Base-by-base conservation (phyloP, 495 filamentous ascomycete genomes). In the Hypoxylon fuscum region DNA sequence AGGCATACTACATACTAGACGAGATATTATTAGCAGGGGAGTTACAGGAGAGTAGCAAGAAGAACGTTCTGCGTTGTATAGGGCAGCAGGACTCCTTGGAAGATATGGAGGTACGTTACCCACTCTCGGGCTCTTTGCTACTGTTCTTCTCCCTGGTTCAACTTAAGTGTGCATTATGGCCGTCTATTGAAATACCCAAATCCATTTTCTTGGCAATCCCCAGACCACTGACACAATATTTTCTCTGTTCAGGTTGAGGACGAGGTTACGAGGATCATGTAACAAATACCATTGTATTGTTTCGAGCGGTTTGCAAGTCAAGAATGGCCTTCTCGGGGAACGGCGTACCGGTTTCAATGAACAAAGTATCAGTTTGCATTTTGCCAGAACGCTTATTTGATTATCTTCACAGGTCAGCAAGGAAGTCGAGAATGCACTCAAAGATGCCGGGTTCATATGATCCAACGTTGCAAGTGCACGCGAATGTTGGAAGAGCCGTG, bases 41-140 rank as follows among this genome's bases (percentile, higher is more conserved):
- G 75, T 89, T 99, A 80, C 96, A 99, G 78, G 95, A 99, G 77
- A 98, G 92, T 72, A 97, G 93, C 77, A 98, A 97, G 83, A 98
- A 97, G 87, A 97, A 97, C 71, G 88, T 99, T 15, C 78, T 99
- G 71, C 85, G 93, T 59, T 95, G 92, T 69, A 99, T 99, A 71
- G 88, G 89, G 49, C 92, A 96, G 72, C 92, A 97, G 76, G 93
- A 97, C 75, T 92, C 91, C 59, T 77, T 97, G 59, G 93, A 97
- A 77, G 93, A 97, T 71, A 95, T 96, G 87, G 93, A 97, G 92
- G 93, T 96, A 70, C 86, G 93, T 88, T 9, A 41, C 51, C 50
- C 31, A 12, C 31, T 34, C 3, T 34, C n/a, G n/a, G 37, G 43
- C 14, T 70, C 47, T 48, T 59, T 15, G 6, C 44, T 56, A 34